These are phyloP conservation scores for Fraxinus nigra DNA, from an alignment of 305 asterid genomes.

Conservation along the genomic window DNA sequence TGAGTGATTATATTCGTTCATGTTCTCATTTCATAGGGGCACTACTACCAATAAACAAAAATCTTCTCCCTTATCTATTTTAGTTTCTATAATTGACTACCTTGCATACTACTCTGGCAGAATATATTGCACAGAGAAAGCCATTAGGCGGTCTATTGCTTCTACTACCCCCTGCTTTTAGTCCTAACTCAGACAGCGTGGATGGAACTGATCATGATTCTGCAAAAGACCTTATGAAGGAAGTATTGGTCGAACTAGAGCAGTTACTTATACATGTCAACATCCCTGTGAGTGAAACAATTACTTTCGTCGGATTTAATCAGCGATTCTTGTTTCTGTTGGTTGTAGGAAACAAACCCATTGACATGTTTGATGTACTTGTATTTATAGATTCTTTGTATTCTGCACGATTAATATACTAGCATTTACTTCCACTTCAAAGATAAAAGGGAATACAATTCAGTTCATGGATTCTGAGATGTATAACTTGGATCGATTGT, in stretches of 20 bases:
- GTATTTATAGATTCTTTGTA: slow-evolving; percentile 6
- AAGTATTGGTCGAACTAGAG: slow-evolving; percentile 59
- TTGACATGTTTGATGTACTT: slow-evolving; percentile 13
- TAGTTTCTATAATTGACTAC: slow-evolving; percentile 10
- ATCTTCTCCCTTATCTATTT: slow-evolving; percentile 10
- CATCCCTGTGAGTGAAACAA: slow-evolving; percentile 68
- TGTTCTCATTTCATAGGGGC: not conserved
- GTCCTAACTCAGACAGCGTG: slow-evolving; percentile 41
- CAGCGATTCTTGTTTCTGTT: not conserved
- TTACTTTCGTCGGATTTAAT: not conserved
- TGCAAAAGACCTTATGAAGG: slow-evolving; percentile 36
- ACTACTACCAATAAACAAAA: not conserved
- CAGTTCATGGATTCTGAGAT: not conserved
- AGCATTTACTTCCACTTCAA: slow-evolving; percentile 4
- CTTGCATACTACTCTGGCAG: slow-evolving; percentile 40
- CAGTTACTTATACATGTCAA: slow-evolving; percentile 64
- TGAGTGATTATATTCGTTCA: not conserved
- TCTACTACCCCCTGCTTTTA: slow-evolving; percentile 70
- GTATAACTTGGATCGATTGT: not conserved
- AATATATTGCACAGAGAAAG: slow-evolving; percentile 74
- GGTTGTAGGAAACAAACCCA: not conserved
- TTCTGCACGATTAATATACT: not conserved
- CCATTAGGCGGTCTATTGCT: slow-evolving; percentile 85
- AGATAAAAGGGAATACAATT: slow-evolving; percentile 1
- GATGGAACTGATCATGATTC: slow-evolving; percentile 41